Conservation (phyloP, 805 yeast genomes). For the Metschnikowia cubensis region DNA sequence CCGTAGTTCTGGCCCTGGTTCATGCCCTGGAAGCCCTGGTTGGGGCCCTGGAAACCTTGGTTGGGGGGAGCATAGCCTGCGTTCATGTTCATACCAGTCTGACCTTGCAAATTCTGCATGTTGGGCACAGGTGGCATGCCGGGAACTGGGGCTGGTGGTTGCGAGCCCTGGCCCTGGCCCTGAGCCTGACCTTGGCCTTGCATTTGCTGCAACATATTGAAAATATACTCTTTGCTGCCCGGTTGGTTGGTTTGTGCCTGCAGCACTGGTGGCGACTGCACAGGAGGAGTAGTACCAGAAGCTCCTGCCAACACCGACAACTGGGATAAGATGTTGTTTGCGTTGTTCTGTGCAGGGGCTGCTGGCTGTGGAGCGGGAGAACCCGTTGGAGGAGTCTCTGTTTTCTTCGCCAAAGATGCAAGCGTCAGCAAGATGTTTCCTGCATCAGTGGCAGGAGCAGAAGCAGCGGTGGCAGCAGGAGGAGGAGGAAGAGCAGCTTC, state of each 20-base stretch:
- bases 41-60: not conserved
- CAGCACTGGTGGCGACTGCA: slow-evolving; percentile 13
- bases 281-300: slow-evolving; percentile 5
- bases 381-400: slow-evolving; percentile 28
- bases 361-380: slow-evolving; percentile 21
- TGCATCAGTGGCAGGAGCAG: slow-evolving; percentile 37
- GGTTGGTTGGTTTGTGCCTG: slow-evolving; percentile 15
- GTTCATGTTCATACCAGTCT: not conserved
- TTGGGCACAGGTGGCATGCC: slow-evolving; percentile 14
- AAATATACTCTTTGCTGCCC: slow-evolving; percentile 36
- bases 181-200: slow-evolving; percentile 22
- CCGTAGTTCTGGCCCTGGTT: slow-evolving; percentile 16
- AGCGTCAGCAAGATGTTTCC: slow-evolving; percentile 66
- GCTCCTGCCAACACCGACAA: slow-evolving; percentile 37
- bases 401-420: slow-evolving; percentile 54
- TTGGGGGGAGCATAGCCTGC: too few relatives aligned
- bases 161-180: slow-evolving; percentile 6
- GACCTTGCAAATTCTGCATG: slow-evolving; percentile 9
- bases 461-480: slow-evolving; percentile 7
- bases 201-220: slow-evolving; percentile 54
- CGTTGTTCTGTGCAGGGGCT: slow-evolving; percentile 18
- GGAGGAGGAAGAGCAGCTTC: slow-evolving; percentile 2
- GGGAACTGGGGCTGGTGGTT: not conserved
- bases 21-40: not conserved
- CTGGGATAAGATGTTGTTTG: slow-evolving; percentile 41